Conservation (phyloP, 1,284 basidiomycete genomes). For the Pseudozyma tsukubaensis region DNA sequence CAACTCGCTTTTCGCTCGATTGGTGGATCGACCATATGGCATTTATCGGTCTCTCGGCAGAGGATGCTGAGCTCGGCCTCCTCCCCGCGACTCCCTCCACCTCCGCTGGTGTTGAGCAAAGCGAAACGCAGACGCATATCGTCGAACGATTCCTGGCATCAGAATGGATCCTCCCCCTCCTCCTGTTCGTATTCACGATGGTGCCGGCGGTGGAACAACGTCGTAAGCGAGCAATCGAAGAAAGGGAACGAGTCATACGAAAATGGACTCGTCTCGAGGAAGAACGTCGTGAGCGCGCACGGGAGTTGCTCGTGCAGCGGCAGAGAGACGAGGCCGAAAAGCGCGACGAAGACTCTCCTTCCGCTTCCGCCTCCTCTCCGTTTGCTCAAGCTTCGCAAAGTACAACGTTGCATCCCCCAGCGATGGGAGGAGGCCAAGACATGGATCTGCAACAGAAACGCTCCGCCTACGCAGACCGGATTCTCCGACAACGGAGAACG, state of each 20-base stretch:
- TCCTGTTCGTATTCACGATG: constrained; percentile 52
- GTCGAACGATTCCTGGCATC: constrained; percentile 1
- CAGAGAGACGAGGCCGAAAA: not conserved
- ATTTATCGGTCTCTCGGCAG: constrained; percentile 41
- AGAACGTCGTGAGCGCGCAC: constrained; percentile 16
- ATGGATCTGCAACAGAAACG: constrained; percentile 20
- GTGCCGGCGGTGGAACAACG: constrained; percentile 53
- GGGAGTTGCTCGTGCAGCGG: constrained; percentile 5
- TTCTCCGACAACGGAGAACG: constrained; percentile 22
- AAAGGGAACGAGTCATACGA: constrained; percentile 40
- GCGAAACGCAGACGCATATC: not conserved
- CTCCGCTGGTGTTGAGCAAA: not conserved
- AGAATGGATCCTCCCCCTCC: constrained; percentile 28
- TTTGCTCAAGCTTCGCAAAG: too few species aligned
- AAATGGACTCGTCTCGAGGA: constrained; percentile 32
- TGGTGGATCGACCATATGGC: constrained; percentile 52
- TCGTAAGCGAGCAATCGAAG: constrained; percentile 49
- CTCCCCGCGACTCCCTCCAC: constrained; percentile 7
- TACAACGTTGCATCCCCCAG: too few species aligned
- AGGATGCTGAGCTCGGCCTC: constrained; percentile 51
- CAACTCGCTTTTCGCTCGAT: constrained; percentile 24
- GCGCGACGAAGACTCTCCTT: not conserved
- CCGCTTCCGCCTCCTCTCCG: not conserved
- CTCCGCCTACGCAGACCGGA: constrained; percentile 25
- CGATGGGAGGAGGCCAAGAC: not conserved